Evolutionary conservation across 352 stramenopile genomes (phyloP).

Genomic region (Globisporangium lucens): DNA sequence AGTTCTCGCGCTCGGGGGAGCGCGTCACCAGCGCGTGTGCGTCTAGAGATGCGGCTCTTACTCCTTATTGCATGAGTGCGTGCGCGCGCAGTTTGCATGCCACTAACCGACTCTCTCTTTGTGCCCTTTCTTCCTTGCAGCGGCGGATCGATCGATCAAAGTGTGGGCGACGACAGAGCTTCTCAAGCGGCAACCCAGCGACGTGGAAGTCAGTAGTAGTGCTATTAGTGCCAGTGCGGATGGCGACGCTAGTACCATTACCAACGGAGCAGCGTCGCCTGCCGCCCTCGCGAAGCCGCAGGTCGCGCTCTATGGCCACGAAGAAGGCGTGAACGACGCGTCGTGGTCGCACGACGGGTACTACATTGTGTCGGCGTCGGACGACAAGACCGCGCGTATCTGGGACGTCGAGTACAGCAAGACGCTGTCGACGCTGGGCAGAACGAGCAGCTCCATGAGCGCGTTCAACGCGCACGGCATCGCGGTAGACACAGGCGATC

Average conservation of each 20-base stretch:
- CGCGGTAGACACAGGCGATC: slow-evolving; percentile 19
- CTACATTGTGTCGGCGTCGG: slow-evolving; percentile 92
- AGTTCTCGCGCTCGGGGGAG: slow-evolving; percentile 52
- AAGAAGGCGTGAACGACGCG: slow-evolving; percentile 93
- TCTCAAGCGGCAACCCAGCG: slow-evolving; percentile 12
- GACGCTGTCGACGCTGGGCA: slow-evolving; percentile 66
- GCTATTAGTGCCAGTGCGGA: neutral
- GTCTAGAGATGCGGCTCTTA: slow-evolving; percentile 7
- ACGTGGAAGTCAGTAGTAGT: neutral
- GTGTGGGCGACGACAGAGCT: slow-evolving; percentile 52
- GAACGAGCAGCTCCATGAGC: slow-evolving; percentile 28
- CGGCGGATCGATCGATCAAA: slow-evolving; percentile 72
- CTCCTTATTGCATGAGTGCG: neutral
- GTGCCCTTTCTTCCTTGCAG: slow-evolving; percentile 25
- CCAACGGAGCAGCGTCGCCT: neutral
- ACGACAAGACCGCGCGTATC: slow-evolving; percentile 94
- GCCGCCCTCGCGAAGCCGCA: slow-evolving; percentile 17
- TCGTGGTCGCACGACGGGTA: slow-evolving; percentile 85
- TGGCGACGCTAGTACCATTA: neutral
- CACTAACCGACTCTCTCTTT: slow-evolving; percentile 3
- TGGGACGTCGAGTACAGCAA: slow-evolving; percentile 92
- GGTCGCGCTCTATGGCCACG: slow-evolving; percentile 80
- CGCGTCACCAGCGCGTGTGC: slow-evolving; percentile 68
- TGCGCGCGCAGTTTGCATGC: neutral
- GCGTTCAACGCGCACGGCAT: slow-evolving; percentile 24